phyloP scores from a whole-genome alignment of 495 filamentous ascomycete species.

The Penicillium riverlandense region DNA sequence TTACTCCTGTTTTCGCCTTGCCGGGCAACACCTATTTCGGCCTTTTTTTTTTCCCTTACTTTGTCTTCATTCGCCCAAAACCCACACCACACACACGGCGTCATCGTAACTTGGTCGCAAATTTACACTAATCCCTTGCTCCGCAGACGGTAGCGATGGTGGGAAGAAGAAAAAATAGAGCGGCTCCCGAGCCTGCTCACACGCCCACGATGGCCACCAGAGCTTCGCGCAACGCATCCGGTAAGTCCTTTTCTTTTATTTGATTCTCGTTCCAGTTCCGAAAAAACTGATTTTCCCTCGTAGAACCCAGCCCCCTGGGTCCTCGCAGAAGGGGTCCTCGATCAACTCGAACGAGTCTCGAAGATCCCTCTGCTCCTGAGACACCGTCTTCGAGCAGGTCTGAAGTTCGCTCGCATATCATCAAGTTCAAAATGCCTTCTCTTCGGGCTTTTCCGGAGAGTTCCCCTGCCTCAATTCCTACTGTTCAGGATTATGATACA shows the following conservation, averaged over 20 bases:
- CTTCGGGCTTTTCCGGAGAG: neutral
- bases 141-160: constrained; percentile 26
- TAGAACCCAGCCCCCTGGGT: constrained; percentile 5
- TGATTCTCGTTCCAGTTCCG: neutral
- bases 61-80: neutral
- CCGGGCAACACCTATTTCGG: neutral
- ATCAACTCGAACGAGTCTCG: constrained; percentile 6
- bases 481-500: constrained; percentile 1
- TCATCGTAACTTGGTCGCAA: no score
- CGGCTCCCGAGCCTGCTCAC: constrained; percentile 5
- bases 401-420: constrained; percentile 10
- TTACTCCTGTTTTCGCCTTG: neutral
- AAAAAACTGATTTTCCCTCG: constrained; percentile 1
- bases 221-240: constrained; percentile 11
- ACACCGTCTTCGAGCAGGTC: neutral
- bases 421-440: constrained; percentile 12
- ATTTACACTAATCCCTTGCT: constrained; percentile 1
- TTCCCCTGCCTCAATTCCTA: neutral
- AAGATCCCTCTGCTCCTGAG: neutral
- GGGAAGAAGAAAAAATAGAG: constrained; percentile 18
- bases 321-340: constrained; percentile 16
- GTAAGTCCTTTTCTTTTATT: constrained; percentile 5
- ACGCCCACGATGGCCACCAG: constrained; percentile 16
- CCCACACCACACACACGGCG: no score
- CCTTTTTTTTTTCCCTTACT: neutral